Evolutionary conservation across 2,329 filamentous ascomycete species (phyloP), one percentile per base, ranked within the genome.

Genomic region (Aspergillus cejpii): DNA sequence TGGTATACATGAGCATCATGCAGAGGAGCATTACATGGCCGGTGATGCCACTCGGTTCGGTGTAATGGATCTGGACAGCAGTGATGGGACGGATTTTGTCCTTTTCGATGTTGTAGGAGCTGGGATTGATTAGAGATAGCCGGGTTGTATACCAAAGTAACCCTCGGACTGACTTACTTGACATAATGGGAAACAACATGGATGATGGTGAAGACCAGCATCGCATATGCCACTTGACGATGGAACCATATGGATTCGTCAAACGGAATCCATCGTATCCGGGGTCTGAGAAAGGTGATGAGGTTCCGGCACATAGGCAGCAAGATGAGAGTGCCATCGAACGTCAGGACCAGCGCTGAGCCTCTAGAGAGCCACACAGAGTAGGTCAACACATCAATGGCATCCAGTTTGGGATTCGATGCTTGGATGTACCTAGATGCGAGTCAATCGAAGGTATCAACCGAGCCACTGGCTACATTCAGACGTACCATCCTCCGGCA

Each of bases 1-100:
- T 96, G 1, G 92, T 98, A 71, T 94, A 98, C 77, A 98, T 98
- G 51, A 98, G 72, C 51, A 98, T 73, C 92, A 98, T 98, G 77
- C 90, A 97, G n/a, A 98, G 76, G 20, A 97, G 79, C 92, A 98
- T 98, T 51, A 96, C 79, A 68, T 98, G 92, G 5, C 92, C 92
- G 2, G 92, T 98, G 51, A 97, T 85, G 49, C 92, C 92, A 59
- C 88, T 90, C 39, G 89, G 79, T 63, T 95, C 80, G 1, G 80
- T 78, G 65, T 95, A 98, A 68, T 97, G 92, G 52, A 97, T 95
- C 61, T 97, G 77, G 5, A 97, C 69, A 3, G 92, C 92, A 3
- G 81, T 80, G 37, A 86, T 78, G 2, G 84, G 83, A 41, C 92
- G 83, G 43, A 96, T 78, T 64, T 96, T 88, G 0, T 77, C 80